Conservation (phyloP, 192 early-diverging fungal genomes). For the Coemansia reversa region DNA sequence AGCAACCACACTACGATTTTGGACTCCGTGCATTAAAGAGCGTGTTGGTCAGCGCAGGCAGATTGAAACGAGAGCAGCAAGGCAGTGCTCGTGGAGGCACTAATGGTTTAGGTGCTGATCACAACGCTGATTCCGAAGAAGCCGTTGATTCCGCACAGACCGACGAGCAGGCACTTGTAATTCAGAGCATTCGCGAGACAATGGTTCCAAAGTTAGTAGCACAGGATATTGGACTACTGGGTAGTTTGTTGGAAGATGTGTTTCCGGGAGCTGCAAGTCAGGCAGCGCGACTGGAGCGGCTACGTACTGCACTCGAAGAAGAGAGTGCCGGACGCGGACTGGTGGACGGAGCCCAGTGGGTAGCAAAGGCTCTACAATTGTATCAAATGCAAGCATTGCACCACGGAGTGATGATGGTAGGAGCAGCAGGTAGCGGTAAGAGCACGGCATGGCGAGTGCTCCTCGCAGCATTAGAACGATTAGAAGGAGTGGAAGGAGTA, state of each 20-base stretch:
- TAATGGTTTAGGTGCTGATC: slow-evolving; percentile 11
- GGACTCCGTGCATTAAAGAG: slow-evolving; percentile 97
- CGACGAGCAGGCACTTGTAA: slow-evolving; percentile 90
- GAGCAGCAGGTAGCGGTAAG: slow-evolving; percentile 96
- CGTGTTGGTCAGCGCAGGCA: slow-evolving; percentile 99
- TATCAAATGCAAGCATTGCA: slow-evolving; percentile 98
- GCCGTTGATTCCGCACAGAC: slow-evolving; percentile 54
- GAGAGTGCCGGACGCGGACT: slow-evolving; percentile 76
- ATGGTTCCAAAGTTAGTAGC: slow-evolving; percentile 98
- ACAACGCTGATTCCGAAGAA: slow-evolving; percentile 42
- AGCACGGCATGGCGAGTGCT: slow-evolving; percentile 91
- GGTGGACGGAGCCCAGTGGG: slow-evolving; percentile 77
- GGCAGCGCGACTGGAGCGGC: slow-evolving; percentile 72
- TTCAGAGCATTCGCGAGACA: slow-evolving; percentile 96
- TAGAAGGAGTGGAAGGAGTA: slow-evolving; percentile 89
- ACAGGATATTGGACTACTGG: slow-evolving; percentile 87
- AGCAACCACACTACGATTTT: slow-evolving; percentile 99
- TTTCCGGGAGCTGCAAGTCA: slow-evolving; percentile 89
- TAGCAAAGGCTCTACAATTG: slow-evolving; percentile 97
- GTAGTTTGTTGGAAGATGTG: slow-evolving; percentile 84
- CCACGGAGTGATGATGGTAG: slow-evolving; percentile 99
- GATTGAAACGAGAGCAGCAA: slow-evolving; percentile 85
- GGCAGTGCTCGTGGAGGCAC: slow-evolving; percentile 14
- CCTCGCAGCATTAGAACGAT: slow-evolving; percentile 80
- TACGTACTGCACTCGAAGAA: slow-evolving; percentile 70